Evolutionary conservation across 345 rosid species (phyloP).

Genomic region (Aethionema arabicum): DNA sequence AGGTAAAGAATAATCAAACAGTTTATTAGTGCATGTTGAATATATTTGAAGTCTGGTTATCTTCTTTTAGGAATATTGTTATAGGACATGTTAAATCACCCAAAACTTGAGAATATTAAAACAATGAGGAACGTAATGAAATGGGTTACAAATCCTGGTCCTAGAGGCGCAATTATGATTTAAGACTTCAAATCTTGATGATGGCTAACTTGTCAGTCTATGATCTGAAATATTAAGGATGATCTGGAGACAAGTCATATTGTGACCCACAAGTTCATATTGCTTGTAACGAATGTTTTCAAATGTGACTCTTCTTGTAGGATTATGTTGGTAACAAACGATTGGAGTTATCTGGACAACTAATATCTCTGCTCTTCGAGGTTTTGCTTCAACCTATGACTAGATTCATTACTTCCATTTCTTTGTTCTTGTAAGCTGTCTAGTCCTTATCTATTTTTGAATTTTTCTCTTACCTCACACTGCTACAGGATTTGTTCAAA

Average conservation of each 20-base stretch:
- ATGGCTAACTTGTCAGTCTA: constrained; percentile 18
- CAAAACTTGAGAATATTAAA: constrained; percentile 3
- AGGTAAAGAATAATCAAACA: constrained; percentile 45
- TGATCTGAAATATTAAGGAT: constrained; percentile 18
- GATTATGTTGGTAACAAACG: constrained; percentile 98
- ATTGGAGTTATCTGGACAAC: constrained; percentile 87
- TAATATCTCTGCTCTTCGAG: constrained; percentile 93
- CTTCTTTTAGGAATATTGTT: constrained; percentile 18
- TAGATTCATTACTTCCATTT: constrained; percentile 13
- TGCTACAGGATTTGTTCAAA: constrained; percentile 81
- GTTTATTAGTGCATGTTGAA: neutral
- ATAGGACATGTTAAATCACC: constrained; percentile 13
- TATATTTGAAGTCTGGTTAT: constrained; percentile 13
- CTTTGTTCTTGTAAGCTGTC: constrained; percentile 13
- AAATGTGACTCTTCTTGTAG: constrained; percentile 40
- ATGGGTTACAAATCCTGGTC: neutral
- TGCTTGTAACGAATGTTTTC: constrained; percentile 9
- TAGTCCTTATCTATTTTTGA: constrained; percentile 6
- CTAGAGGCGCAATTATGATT: constrained; percentile 13
- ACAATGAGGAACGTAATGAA: constrained; percentile 15
- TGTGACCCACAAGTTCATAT: constrained; percentile 1
- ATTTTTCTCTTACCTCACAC: constrained; percentile 10
- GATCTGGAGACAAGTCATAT: constrained; percentile 6
- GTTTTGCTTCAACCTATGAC: constrained; percentile 39
- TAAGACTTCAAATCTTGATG: constrained; percentile 6